Evolutionary conservation across 1,139 yeast genomes (phyloP).

Genomic region (Diutina rugosa): DNA sequence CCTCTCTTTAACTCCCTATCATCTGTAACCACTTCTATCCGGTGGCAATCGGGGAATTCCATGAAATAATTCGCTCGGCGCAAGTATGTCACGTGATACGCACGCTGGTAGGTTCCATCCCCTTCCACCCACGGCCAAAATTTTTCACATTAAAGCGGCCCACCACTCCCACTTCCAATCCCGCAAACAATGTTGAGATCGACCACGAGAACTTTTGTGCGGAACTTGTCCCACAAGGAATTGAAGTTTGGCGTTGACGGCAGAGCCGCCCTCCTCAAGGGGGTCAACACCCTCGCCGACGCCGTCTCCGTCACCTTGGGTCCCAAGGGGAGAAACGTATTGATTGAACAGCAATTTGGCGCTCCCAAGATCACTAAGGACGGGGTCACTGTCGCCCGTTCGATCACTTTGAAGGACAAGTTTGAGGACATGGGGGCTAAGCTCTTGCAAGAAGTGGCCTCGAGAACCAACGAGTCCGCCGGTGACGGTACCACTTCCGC

Average conservation of each 20-base stretch:
- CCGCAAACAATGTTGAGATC: slow-evolving; percentile 1
- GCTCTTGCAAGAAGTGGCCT: slow-evolving; percentile 93
- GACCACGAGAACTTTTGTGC: slow-evolving; percentile 17
- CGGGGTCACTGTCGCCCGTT: slow-evolving; percentile 96
- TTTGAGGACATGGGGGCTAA: slow-evolving; percentile 97
- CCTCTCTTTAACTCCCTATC: neutral
- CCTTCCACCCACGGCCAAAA: neutral
- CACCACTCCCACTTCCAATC: neutral
- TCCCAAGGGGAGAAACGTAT: slow-evolving; percentile 96
- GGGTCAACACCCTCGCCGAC: slow-evolving; percentile 93
- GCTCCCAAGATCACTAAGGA: slow-evolving; percentile 98
- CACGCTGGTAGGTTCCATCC: neutral
- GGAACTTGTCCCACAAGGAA: slow-evolving; percentile 79
- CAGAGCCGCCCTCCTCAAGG: slow-evolving; percentile 89
- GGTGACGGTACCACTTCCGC: slow-evolving; percentile 99
- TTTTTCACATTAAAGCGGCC: neutral
- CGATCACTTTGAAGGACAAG: slow-evolving; percentile 79
- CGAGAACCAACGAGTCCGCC: slow-evolving; percentile 96
- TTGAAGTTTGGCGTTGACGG: slow-evolving; percentile 98
- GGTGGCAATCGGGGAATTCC: neutral
- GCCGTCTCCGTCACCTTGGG: slow-evolving; percentile 97
- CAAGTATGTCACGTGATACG: neutral
- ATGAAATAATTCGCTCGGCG: neutral
- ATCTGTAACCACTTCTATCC: neutral
- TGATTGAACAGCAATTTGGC: slow-evolving; percentile 94